Conservation (phyloP, 1,284 basidiomycete genomes). For the Tremellales sp. region DNA sequence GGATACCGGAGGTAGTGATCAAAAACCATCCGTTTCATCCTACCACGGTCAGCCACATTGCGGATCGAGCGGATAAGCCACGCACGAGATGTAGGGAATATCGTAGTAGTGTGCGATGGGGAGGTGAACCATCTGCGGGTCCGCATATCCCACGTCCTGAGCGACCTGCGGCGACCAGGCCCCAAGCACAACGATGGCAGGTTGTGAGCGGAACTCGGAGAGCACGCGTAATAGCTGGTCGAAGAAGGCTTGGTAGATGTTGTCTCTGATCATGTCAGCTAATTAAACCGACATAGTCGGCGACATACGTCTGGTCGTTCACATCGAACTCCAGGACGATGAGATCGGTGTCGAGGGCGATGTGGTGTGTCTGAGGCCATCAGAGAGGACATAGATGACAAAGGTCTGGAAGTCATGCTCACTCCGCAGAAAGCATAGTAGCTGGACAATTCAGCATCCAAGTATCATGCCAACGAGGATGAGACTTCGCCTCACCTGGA, state of each 20-base stretch:
- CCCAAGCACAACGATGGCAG: slow-evolving; percentile 46
- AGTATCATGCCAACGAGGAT: neutral
- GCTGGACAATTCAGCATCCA: slow-evolving; percentile 9
- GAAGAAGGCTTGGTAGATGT: slow-evolving; percentile 42
- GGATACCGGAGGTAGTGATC: slow-evolving; percentile 45
- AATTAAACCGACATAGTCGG: neutral
- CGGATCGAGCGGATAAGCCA: neutral
- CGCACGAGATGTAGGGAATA: slow-evolving; percentile 40
- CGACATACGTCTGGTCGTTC: slow-evolving; percentile 46
- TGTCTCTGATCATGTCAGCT: slow-evolving; percentile 20
- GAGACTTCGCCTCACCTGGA: slow-evolving; percentile 20
- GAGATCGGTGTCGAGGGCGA: slow-evolving; percentile 41
- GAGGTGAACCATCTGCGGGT: slow-evolving; percentile 45
- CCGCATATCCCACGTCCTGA: slow-evolving; percentile 44
- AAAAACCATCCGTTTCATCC: slow-evolving; percentile 44
- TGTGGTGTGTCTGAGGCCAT: slow-evolving; percentile 40
- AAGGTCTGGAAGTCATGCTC: slow-evolving; percentile 1
- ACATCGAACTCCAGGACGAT: slow-evolving; percentile 49
- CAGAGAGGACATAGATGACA: neutral
- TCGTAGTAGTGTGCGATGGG: slow-evolving; percentile 48
- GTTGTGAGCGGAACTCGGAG: slow-evolving; percentile 41
- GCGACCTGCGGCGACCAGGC: slow-evolving; percentile 45
- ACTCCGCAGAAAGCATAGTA: slow-evolving; percentile 49
- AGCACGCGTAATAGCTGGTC: slow-evolving; percentile 48
- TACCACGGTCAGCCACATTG: neutral